Evolutionary conservation across 2,329 filamentous ascomycete genomes (phyloP).

Genomic region (Cordyceps javanica): DNA sequence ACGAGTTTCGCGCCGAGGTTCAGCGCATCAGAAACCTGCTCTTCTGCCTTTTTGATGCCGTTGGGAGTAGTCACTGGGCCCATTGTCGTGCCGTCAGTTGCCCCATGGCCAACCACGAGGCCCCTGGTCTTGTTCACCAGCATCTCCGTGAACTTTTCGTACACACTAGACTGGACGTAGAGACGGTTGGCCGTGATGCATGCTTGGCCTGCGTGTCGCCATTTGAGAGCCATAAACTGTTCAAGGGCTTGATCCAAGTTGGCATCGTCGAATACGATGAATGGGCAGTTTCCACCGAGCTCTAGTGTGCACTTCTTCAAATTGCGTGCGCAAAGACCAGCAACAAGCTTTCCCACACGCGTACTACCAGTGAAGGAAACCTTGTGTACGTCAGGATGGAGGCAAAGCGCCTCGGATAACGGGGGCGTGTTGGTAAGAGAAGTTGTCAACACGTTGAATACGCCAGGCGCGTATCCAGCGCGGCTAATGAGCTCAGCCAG

Average conservation of each 20-base stretch:
- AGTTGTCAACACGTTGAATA: slow-evolving; percentile 49
- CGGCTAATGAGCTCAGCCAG: slow-evolving; percentile 61
- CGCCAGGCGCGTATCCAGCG: slow-evolving; percentile 70
- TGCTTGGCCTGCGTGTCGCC: slow-evolving; percentile 67
- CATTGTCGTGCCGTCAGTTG: slow-evolving; percentile 30
- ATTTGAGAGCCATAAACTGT: slow-evolving; percentile 58
- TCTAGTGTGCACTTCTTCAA: slow-evolving; percentile 65
- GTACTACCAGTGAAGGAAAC: slow-evolving; percentile 75
- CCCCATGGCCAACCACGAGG: slow-evolving; percentile 57
- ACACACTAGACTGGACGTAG: slow-evolving; percentile 54
- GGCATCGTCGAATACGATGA: slow-evolving; percentile 63
- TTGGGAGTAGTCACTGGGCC: slow-evolving; percentile 30
- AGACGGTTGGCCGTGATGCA: slow-evolving; percentile 61
- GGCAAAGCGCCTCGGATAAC: slow-evolving; percentile 40
- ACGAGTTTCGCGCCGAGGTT: slow-evolving; percentile 6
- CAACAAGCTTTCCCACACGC: slow-evolving; percentile 60
- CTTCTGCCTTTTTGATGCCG: slow-evolving; percentile 28
- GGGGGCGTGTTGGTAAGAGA: slow-evolving; percentile 37
- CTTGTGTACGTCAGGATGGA: slow-evolving; percentile 46
- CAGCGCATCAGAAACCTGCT: slow-evolving; percentile 54
- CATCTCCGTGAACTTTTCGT: slow-evolving; percentile 52
- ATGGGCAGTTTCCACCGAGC: slow-evolving; percentile 63
- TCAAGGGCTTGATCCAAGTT: slow-evolving; percentile 59
- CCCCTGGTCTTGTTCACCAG: slow-evolving; percentile 45
- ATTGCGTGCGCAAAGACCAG: slow-evolving; percentile 51